phyloP scores from a whole-genome alignment of 2,329 filamentous ascomycete species.

The Pseudocercospora cruenta region DNA sequence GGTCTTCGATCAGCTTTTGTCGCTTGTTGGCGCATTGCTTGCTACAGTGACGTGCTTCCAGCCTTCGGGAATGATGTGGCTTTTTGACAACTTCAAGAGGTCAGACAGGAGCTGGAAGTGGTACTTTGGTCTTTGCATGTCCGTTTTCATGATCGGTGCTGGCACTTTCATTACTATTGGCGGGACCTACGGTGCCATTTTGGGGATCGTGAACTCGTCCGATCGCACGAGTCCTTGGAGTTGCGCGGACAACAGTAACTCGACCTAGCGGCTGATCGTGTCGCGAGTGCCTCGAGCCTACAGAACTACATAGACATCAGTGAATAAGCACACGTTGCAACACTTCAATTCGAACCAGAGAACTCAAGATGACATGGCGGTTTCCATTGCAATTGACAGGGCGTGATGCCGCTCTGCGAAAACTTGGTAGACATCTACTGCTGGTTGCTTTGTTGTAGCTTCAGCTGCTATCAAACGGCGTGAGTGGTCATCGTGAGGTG shows the following conservation, averaged over 20 bases:
- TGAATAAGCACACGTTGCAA: not conserved
- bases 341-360: not conserved
- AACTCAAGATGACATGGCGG: no score
- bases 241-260: conserved; percentile 36
- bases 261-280: conserved; percentile 25
- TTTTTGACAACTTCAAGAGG: conserved; percentile 47
- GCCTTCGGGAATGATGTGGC: conserved; percentile 47
- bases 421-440: no score
- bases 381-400: no score
- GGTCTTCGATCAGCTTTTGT: conserved; percentile 31
- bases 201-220: conserved; percentile 42
- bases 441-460: no score
- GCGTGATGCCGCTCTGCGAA: no score
- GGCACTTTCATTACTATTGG: conserved; percentile 49
- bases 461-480: no score
- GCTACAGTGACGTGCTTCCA: conserved; percentile 33
- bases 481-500: no score
- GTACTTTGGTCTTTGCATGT: conserved; percentile 17
- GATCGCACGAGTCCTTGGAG: conserved; percentile 26
- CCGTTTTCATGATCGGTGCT: conserved; percentile 40
- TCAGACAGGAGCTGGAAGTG: conserved; percentile 12
- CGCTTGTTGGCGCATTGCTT: conserved; percentile 32
- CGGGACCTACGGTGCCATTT: conserved; percentile 50
- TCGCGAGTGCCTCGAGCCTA: not conserved
- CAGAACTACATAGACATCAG: not conserved